Evolutionary conservation across 805 yeast genomes (phyloP).

Genomic region (Metschnikowia arizonensis): DNA sequence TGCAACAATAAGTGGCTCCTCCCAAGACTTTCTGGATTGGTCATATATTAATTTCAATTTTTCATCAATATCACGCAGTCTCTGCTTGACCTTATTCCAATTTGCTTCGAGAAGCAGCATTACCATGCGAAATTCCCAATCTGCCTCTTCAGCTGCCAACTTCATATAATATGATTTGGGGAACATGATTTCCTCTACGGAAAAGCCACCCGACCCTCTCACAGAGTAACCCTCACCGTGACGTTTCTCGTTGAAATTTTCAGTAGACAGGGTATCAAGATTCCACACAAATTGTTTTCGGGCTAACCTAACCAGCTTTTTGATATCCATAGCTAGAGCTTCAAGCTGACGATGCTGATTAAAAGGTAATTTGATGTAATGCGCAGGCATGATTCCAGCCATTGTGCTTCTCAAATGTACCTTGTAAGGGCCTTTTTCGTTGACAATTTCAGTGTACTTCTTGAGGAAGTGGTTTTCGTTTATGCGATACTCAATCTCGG

Average conservation of each 20-base stretch:
- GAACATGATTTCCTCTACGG: conserved; percentile 26
- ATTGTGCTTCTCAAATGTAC: conserved; percentile 28
- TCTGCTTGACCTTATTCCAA: conserved; percentile 10
- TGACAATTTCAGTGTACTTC: conserved; percentile 20
- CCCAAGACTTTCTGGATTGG: conserved; percentile 11
- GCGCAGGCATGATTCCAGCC: conserved; percentile 31
- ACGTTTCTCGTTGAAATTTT: neutral
- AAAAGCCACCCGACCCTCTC: conserved; percentile 26
- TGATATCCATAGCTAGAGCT: conserved; percentile 31
- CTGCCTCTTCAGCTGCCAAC: conserved; percentile 28
- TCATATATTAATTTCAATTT: neutral
- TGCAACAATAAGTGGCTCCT: conserved; percentile 11
- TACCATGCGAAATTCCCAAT: conserved; percentile 32
- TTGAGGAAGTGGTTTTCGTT: conserved; percentile 26
- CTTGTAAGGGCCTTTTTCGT: conserved; percentile 34
- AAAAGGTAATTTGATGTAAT: conserved; percentile 26
- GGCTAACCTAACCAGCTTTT: conserved; percentile 23
- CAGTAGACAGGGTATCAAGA: neutral
- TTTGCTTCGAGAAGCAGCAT: conserved; percentile 8
- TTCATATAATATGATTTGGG: conserved; percentile 27
- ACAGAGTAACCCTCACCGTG: conserved; percentile 32
- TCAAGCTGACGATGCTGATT: conserved; percentile 18
- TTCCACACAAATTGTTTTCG: conserved; percentile 29
- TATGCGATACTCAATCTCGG: conserved; percentile 31
- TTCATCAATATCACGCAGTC: neutral